Evolutionary conservation across 306 rosid species (phyloP).

Genomic region (Quercus agrifolia): DNA sequence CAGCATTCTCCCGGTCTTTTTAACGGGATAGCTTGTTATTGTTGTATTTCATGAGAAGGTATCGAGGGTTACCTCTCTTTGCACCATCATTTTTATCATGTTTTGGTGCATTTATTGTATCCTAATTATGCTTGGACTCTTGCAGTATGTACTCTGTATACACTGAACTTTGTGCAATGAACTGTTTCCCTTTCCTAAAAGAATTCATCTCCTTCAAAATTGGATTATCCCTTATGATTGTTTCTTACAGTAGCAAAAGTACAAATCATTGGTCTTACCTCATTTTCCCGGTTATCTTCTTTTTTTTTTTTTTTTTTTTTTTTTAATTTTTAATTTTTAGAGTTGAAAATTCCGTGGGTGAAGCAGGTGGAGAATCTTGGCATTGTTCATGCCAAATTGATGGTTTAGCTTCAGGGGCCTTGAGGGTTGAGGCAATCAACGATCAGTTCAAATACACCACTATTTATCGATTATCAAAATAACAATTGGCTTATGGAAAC

Average conservation of each 20-base stretch:
- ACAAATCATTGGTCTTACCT: too few relatives aligned
- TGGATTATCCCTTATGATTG: background rate
- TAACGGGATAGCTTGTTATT: conserved; percentile 40
- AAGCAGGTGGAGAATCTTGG: too few relatives aligned
- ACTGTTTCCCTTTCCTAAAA: background rate
- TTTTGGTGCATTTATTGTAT: conserved; percentile 3
- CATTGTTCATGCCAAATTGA: too few relatives aligned
- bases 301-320: too few relatives aligned
- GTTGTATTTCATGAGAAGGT: conserved; percentile 1
- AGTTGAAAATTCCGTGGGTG: too few relatives aligned
- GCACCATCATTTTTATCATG: background rate
- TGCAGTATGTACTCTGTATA: background rate
- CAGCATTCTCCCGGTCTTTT: conserved; percentile 52
- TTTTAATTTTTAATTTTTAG: too few relatives aligned
- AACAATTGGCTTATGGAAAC: too few relatives aligned
- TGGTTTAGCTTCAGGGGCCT: too few relatives aligned
- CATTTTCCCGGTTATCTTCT: fast-evolving
- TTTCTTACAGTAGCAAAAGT: background rate
- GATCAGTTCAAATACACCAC: too few relatives aligned
- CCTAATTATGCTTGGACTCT: background rate
- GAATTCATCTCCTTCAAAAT: background rate
- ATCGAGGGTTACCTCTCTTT: background rate
- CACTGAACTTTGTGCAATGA: background rate
- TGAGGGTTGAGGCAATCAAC: too few relatives aligned
- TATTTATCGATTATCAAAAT: too few relatives aligned